Base-by-base conservation (phyloP, 1,284 basidiomycete genomes). In the Cutaneotrichosporon curvatum region DNA sequence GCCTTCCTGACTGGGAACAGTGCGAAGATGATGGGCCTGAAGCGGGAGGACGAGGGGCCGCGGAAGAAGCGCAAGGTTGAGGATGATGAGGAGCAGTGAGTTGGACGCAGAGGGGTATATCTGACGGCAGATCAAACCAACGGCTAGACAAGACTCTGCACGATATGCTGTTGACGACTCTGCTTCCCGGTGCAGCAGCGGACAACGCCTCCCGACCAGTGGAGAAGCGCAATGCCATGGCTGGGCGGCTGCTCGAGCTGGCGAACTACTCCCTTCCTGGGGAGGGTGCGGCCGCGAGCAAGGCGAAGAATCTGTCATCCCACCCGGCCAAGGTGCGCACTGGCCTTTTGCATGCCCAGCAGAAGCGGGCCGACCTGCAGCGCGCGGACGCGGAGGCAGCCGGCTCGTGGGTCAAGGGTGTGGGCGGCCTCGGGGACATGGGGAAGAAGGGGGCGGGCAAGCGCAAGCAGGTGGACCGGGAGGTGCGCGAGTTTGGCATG, bases 71-170 rank as follows among this genome's bases (percentile, higher is more conserved):
- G 49, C 43, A 52, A 45, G 25, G 57, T 44, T 8, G 53, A 41
- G 18, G 62, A 63, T 12, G 66, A 61, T 6, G 60, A 60, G 11
- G 61, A 66, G 19, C 50, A 59, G 62, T 66, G 38, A 51, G 65
- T 59, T 11, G 6, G 2, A 7, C 9, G 10, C 5, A 4, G 2
- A 33, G 10, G 31, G 11, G 9, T 20, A 4, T 18, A 10, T 9
- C 40, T 42, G 19, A 42, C 41, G 1, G 8, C 40, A 67, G 64
- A 40, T 63, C 63, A 14, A 70, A 72, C 43, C 37, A 55, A 6
- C 52, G 58, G 15, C 62, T 73, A 19, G 72, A 73, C 60, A 68
- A 71, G 51, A 63, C 68, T 9, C 58, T 73, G 9, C 72, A 73
- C 41, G 50, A 60, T 38, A 63, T 73, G 57, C 61, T 73, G n/a